Evolutionary conservation across 441 rosid species (phyloP).

Genomic region (Populus trichocarpa): DNA sequence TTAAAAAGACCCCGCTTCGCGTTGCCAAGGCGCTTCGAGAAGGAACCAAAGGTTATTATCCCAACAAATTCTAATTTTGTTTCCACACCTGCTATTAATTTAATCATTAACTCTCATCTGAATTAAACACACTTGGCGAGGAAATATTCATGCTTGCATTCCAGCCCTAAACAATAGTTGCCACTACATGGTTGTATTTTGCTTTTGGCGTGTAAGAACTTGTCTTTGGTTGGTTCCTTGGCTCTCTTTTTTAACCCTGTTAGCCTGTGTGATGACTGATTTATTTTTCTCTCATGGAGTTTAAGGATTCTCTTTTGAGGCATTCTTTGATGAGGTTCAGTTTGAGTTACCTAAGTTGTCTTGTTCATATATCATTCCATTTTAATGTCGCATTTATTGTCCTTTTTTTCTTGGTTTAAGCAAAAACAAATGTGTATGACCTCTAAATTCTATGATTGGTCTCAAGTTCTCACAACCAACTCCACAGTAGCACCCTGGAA

Average conservation of each 20-base stretch:
- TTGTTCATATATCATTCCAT: not conserved
- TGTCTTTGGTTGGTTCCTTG: not conserved
- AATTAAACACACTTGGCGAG: not conserved
- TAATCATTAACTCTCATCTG: not conserved
- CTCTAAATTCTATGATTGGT: not conserved
- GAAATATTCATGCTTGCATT: not conserved
- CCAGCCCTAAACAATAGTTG: not conserved
- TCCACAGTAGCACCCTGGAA: not conserved
- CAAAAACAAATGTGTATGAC: not conserved
- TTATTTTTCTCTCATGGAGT: not conserved
- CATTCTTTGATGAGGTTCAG: not conserved
- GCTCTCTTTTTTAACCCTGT: not conserved
- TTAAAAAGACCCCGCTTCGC: constrained; percentile 86
- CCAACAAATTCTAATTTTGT: not conserved
- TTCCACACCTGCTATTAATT: not conserved
- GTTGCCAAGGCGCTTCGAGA: constrained; percentile 92
- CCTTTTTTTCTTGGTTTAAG: not conserved
- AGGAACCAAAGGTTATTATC: constrained; percentile 68
- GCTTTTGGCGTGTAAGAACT: not conserved
- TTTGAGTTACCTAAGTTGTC: not conserved
- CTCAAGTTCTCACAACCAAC: not conserved
- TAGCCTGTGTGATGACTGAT: not conserved
- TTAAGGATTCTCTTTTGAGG: not conserved
- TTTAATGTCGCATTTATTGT: not conserved
- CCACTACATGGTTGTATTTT: not conserved